Evolutionary conservation across 345 rosid species (phyloP).

Genomic region (Lagerstroemia speciosa): DNA sequence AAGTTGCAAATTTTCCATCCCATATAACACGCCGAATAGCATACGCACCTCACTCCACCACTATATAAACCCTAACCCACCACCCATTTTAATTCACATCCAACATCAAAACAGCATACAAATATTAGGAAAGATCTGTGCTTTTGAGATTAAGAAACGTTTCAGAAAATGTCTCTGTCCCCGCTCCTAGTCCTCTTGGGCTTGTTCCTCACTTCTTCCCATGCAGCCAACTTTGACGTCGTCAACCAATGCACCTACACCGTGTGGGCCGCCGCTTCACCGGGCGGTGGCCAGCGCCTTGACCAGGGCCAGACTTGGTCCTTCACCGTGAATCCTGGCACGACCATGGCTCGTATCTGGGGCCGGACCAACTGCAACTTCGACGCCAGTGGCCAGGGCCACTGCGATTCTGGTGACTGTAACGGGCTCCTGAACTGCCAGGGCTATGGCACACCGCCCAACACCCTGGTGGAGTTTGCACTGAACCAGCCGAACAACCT

Average conservation of each 20-base stretch:
- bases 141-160: no score
- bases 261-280: background rate
- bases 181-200: background rate
- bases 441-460: background rate
- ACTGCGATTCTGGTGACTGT: background rate
- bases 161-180: background rate
- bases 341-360: conserved; percentile 6
- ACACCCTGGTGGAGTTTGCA: background rate
- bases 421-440: background rate
- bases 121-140: no score
- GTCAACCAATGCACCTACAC: conserved; percentile 2
- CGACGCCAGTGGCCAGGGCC: conserved; percentile 3
- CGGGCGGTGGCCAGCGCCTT: background rate
- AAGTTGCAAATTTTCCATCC: no score
- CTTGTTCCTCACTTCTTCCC: background rate
- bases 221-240: background rate
- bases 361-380: conserved; percentile 2
- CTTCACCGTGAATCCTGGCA: background rate
- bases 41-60: background rate
- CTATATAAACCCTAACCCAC: background rate
- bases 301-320: background rate
- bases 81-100: background rate
- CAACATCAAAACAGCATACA: background rate
- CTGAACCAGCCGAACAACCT: background rate
- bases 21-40: background rate